Conservation (phyloP, 495 filamentous ascomycete genomes). For the Neurospora tetraspora region DNA sequence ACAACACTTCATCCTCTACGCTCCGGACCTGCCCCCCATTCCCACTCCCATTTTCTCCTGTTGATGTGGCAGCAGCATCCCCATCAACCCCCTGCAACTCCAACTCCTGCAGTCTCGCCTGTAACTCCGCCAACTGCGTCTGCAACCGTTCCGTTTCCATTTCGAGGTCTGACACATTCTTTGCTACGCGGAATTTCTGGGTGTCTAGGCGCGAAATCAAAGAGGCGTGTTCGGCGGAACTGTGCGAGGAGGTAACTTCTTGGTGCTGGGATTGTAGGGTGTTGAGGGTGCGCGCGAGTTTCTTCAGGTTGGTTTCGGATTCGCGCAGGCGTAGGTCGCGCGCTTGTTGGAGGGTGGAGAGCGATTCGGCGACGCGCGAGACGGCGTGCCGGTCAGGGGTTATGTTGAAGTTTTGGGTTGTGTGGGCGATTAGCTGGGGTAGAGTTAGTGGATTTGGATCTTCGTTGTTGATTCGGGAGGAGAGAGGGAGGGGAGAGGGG, state of each 20-base stretch:
- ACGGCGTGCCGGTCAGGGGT: conserved; percentile 75
- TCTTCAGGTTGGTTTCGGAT: conserved; percentile 58
- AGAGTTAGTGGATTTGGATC: too few relatives aligned
- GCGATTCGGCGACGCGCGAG: conserved; percentile 74
- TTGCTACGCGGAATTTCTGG: conserved; percentile 89
- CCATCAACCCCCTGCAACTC: conserved; percentile 73
- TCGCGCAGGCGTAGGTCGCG: conserved; percentile 67
- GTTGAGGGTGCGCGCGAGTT: conserved; percentile 61
- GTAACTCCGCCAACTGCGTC: conserved; percentile 67
- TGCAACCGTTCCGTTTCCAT: conserved; percentile 84
- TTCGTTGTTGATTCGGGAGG: too few relatives aligned
- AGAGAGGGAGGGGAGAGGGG: too few relatives aligned
- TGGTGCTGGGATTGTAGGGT: conserved; percentile 59
- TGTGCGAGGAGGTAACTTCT: conserved; percentile 60
- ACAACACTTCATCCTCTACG: conserved; percentile 43
- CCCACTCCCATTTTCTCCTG: not conserved
- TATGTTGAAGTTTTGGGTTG: conserved; percentile 90
- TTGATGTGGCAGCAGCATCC: conserved; percentile 28
- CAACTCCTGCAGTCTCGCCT: conserved; percentile 64
- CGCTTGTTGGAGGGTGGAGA: conserved; percentile 66
- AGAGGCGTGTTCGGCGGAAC: conserved; percentile 63
- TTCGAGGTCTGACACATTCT: conserved; percentile 77
- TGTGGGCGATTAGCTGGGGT: conserved; percentile 84
- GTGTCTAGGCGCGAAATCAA: conserved; percentile 79
- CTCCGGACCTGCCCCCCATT: conserved; percentile 8